phyloP scores from a whole-genome alignment of 2,329 filamentous ascomycete genomes.

The Dothistroma pini region DNA sequence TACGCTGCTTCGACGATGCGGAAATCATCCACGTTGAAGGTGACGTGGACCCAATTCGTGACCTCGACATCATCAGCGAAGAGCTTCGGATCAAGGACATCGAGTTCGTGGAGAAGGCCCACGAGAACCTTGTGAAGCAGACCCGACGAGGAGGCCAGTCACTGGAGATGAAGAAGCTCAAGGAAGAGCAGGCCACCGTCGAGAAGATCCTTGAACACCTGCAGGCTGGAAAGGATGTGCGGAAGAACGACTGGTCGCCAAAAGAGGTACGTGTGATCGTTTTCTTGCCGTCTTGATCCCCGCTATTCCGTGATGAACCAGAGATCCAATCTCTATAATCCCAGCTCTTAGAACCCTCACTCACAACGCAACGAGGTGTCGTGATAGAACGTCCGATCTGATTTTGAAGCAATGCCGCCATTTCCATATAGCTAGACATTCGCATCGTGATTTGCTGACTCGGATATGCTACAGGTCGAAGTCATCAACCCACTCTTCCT shows the following conservation, averaged over 20 bases:
- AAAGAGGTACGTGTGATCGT: conserved; percentile 76
- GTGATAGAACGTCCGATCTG: conserved; percentile 74
- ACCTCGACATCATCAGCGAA: conserved; percentile 94
- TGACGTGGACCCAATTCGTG: conserved; percentile 90
- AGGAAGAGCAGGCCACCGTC: conserved; percentile 88
- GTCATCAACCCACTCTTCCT: conserved; percentile 96
- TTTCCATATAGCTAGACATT: conserved; percentile 2
- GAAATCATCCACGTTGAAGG: conserved; percentile 99
- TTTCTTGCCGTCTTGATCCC: conserved; percentile 19
- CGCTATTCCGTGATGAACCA: conserved; percentile 87
- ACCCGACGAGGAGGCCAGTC: conserved; percentile 91
- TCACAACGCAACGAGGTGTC: conserved; percentile 69
- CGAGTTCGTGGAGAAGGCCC: conserved; percentile 94
- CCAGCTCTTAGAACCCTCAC: conserved; percentile 99
- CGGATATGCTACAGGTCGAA: conserved; percentile 66
- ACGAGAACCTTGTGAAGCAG: conserved; percentile 89
- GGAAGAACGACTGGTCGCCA: conserved; percentile 81
- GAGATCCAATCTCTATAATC: conserved; percentile 95
- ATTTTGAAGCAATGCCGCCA: conserved; percentile 18
- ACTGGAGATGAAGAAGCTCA: conserved; percentile 96
- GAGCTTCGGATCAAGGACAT: conserved; percentile 98
- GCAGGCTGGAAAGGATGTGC: conserved; percentile 86
- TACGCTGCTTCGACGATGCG: conserved; percentile 74
- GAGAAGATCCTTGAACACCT: conserved; percentile 83
- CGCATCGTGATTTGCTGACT: neutral